Conservation (phyloP, 108 stramenopile genomes). For the Aurantiochytrium sp. region DNA sequence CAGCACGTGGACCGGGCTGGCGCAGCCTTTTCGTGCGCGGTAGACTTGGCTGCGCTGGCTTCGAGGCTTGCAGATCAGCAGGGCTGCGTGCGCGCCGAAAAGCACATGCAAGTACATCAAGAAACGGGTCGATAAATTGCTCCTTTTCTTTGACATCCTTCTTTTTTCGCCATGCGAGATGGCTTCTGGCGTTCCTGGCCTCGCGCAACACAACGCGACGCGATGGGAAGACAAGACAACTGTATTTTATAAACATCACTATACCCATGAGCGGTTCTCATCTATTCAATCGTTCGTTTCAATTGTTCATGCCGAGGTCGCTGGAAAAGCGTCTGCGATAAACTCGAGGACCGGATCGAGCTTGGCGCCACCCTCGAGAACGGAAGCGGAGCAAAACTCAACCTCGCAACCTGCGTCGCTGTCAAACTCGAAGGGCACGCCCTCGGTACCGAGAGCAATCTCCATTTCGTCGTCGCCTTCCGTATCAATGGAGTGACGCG, state of each 20-base stretch:
- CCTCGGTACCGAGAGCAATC: not conserved
- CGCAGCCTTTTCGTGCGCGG: not conserved
- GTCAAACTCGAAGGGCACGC: not conserved
- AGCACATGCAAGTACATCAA: not conserved
- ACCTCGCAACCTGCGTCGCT: constrained; percentile 4
- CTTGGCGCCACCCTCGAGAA: not conserved
- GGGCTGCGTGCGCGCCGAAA: not conserved
- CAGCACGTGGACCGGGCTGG: not conserved
- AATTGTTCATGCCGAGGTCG: no score
- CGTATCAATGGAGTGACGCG: not conserved
- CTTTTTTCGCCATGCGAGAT: no score
- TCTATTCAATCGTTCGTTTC: no score
- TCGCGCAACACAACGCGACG: no score
- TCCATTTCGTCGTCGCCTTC: constrained; percentile 1
- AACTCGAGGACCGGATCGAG: not conserved
- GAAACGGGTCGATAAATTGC: no score
- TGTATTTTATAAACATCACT: no score
- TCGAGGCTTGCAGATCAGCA: not conserved
- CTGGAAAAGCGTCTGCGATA: not conserved
- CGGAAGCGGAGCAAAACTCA: not conserved
- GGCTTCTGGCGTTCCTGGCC: no score
- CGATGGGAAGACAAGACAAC: no score
- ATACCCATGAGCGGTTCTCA: no score
- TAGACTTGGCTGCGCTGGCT: not conserved
- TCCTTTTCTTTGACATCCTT: no score